phyloP scores from a whole-genome alignment of 2,329 filamentous ascomycete species.

The Blumeria hordei region DNA sequence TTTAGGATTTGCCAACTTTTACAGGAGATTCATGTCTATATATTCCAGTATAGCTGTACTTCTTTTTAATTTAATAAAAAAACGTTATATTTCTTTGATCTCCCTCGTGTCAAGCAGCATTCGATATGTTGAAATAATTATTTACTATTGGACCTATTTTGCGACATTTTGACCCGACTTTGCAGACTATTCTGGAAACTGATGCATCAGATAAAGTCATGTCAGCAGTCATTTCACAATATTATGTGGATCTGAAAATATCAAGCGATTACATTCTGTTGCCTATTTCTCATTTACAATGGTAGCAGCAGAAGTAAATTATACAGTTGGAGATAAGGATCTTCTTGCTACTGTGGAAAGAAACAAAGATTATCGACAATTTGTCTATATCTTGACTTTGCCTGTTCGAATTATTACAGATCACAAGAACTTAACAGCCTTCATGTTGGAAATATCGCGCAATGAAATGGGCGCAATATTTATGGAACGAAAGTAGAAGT shows the following conservation, averaged over 20 bases:
- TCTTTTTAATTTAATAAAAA: not conserved
- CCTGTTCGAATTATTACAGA: not conserved
- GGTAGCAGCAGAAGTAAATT: not conserved
- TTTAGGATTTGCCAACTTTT: slow-evolving; percentile 1
- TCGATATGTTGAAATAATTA: not conserved
- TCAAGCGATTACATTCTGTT: not conserved
- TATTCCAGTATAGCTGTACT: not conserved
- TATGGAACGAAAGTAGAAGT: no score
- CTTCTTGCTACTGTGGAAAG: not conserved
- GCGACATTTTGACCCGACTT: not conserved
- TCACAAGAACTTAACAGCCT: not conserved
- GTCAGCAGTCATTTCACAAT: not conserved
- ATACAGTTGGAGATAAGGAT: not conserved
- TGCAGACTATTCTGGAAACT: not conserved
- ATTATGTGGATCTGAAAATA: not conserved
- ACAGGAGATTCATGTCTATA: no score
- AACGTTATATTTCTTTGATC: not conserved
- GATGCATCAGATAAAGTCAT: slow-evolving; percentile 1
- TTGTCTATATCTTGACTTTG: not conserved
- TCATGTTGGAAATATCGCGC: no score
- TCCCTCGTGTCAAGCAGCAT: not conserved
- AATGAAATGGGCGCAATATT: no score
- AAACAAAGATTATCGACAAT: not conserved
- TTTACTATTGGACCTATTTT: not conserved
- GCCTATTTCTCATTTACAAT: not conserved